These are phyloP conservation scores for Clonostachys chloroleuca DNA, from an alignment of 2,329 filamentous ascomycete species.

Conservation along the genomic window DNA sequence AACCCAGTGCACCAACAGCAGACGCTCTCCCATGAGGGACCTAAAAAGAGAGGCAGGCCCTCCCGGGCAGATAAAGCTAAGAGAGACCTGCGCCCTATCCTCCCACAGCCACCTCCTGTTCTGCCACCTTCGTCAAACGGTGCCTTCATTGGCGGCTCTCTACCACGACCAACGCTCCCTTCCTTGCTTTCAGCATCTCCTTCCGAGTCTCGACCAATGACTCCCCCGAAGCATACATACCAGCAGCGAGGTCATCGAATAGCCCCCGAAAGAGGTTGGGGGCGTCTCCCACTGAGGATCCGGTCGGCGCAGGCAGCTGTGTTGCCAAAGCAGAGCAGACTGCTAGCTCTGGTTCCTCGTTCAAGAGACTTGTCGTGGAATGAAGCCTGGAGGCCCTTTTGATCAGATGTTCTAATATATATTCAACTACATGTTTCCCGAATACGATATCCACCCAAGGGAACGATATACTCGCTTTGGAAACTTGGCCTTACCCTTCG, in stretches of 20 bases:
- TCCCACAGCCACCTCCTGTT: conserved; percentile 16
- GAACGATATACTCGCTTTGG: no score
- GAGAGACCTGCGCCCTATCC: conserved; percentile 17
- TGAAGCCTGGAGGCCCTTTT: no score
- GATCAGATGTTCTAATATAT: no score
- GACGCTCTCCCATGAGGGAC: conserved; percentile 3
- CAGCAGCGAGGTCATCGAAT: neutral
- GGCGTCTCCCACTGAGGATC: no score
- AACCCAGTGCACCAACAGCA: conserved; percentile 2
- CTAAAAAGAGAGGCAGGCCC: conserved; percentile 40
- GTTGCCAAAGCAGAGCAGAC: no score
- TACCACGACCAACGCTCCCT: neutral
- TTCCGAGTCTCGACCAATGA: neutral
- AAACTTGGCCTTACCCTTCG: no score
- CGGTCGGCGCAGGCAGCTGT: no score
- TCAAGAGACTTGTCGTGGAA: no score
- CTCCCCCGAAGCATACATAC: conserved; percentile 2
- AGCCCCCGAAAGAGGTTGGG: neutral
- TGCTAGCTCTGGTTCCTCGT: no score
- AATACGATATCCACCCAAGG: no score
- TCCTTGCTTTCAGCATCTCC: neutral
- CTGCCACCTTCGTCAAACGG: neutral
- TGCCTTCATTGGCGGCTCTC: neutral
- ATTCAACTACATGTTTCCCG: no score
- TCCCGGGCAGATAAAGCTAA: conserved; percentile 36